Base-by-base conservation (phyloP, 2,329 filamentous ascomycete genomes). In the Ploettnerulaceae sp. region DNA sequence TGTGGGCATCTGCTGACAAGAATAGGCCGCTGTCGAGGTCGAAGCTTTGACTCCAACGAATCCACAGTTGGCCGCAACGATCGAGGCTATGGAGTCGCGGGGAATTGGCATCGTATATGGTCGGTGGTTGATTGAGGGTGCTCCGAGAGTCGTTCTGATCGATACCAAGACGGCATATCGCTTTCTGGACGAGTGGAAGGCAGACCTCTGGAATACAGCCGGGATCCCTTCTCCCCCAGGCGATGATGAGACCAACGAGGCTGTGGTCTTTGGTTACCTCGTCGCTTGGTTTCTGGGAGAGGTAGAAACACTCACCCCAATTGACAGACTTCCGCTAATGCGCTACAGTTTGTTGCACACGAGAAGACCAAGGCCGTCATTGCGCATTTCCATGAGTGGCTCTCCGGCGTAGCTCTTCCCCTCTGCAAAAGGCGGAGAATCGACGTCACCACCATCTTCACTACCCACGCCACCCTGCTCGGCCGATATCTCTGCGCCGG, bases 331-430 rank as follows among this genome's bases (percentile, higher is more conserved):
- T 28, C 24, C 28, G 37, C 54, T 58, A 48, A 60, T 37, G 22
- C 21, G 29, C 15, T 41, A 15, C 59, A 95, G 90, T 97, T 90
- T 67, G 89, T 95, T 53, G 88, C 84, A 62, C 90, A 95, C 66
- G 91, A 97, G 69, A 93, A 87, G 69, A 84, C 82, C 57, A 86
- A 81, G 63, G 93, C 93, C 3, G 89, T 98, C 55, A 93, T 97
- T 67, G 93, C 90, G 46, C 93, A 98, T 68, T 97, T 97, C 73
- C 93, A 98, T 73, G 93, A 98, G 69, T 98, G 93, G 93, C 79
- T 98, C 45, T 85, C 93, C 8, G 93, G 91, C 69, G 93, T 97
- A 39, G 91, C 88, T 40, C 75, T 97, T 25, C 93, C 93, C 20
- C 77, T 97, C 56, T 85, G 83, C 71, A 95, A 94, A 73, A 95